Percentiles rank a stretch among this genome's conserved stretches.
These are phyloP conservation scores for Pleurotus djamor DNA, from an alignment of 768 basidiomycete genomes.

Conservation along the genomic window DNA sequence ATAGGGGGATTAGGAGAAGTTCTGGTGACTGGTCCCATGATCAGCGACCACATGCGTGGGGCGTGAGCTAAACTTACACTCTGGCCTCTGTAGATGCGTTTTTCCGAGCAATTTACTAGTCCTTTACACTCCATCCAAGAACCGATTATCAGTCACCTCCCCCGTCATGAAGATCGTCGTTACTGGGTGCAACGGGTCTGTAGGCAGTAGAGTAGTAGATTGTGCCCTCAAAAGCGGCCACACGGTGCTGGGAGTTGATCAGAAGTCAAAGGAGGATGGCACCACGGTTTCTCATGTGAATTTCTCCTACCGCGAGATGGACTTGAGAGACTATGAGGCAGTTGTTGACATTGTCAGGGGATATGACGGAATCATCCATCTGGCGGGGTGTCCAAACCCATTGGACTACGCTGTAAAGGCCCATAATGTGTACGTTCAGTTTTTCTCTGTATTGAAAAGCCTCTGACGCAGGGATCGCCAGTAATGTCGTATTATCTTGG, in stretches of 20 bases:
- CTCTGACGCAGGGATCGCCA: conserved; percentile 19
- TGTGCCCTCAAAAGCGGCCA: conserved; percentile 49
- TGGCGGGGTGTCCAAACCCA: conserved; percentile 48
- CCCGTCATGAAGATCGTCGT: conserved; percentile 61
- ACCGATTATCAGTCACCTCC: no score
- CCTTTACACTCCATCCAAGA: no score
- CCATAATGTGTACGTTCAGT: conserved; percentile 53
- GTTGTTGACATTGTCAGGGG: conserved; percentile 40
- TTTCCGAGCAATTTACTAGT: no score
- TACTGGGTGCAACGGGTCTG: conserved; percentile 58
- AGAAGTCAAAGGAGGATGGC: conserved; percentile 16
- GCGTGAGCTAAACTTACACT: no score
- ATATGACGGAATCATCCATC: conserved; percentile 58
- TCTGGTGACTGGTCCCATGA: no score
- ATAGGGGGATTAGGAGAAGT: no score
- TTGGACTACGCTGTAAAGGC: conserved; percentile 50
- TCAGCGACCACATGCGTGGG: no score
- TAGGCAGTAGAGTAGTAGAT: conserved; percentile 51
- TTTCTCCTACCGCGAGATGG: conserved; percentile 42
- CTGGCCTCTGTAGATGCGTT: no score
- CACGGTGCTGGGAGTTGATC: conserved; percentile 53
- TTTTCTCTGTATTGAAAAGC: background rate
- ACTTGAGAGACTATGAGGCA: conserved; percentile 49
- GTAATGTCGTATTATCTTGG: conserved; percentile 70
- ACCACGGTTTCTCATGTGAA: conserved; percentile 18